phyloP scores from a whole-genome alignment of 2,329 filamentous ascomycete species.

The Stromatinia cepivora region DNA sequence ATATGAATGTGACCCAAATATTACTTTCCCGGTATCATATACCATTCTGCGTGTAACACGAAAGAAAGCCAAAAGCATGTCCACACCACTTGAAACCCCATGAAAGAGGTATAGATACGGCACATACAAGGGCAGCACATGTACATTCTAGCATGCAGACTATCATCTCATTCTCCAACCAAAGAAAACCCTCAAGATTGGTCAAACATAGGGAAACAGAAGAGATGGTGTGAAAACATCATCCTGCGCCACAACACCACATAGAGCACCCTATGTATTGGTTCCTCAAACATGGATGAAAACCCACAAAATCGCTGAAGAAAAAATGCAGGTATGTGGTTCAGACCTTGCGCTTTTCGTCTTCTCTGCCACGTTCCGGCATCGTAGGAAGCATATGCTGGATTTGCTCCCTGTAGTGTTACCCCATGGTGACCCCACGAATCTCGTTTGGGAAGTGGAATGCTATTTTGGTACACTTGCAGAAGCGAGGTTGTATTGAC shows the following conservation, averaged over 20 bases:
- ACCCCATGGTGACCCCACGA: background rate
- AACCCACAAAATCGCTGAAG: too few relatives aligned
- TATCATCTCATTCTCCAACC: too few relatives aligned
- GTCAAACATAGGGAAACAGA: too few relatives aligned
- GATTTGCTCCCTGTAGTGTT: background rate
- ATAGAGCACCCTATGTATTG: background rate
- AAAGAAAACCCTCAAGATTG: background rate
- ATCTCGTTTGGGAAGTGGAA: too few relatives aligned
- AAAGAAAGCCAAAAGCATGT: background rate
- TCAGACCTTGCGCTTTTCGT: too few relatives aligned
- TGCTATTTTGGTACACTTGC: background rate
- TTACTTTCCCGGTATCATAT: background rate
- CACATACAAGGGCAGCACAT: background rate
- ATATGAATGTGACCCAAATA: background rate
- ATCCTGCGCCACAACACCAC: background rate
- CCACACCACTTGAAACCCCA: background rate
- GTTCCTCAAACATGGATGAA: background rate
- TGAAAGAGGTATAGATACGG: background rate
- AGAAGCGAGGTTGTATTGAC: background rate
- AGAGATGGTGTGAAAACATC: background rate
- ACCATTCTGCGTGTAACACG: background rate
- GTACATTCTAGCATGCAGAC: background rate
- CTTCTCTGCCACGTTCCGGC: background rate
- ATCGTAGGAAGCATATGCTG: background rate
- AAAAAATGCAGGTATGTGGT: background rate